Base-by-base conservation (phyloP, 352 stramenopile species). In the Peronospora belbahrii region DNA sequence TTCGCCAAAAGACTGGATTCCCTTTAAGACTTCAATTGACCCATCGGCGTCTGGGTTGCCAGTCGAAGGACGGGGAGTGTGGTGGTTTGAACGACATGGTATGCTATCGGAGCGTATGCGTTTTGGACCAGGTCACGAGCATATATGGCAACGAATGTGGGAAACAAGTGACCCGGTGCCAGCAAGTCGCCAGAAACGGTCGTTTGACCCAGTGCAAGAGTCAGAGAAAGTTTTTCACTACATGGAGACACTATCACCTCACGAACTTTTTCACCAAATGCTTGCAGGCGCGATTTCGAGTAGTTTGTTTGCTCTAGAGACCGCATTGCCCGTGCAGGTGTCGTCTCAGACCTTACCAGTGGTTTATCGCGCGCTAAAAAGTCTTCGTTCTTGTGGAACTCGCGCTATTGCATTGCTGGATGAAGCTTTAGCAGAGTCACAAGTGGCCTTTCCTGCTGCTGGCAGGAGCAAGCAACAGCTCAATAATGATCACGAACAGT, bases 171-270 rank as follows among this genome's bases (percentile, higher is more conserved):
- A 42, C 0, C 41, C 80, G 0, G 13, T 85, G 1, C 71, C 80
- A 9, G 74, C 63, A 13, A 69, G 45, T 39, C 79, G 70, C n/a
- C 80, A 92, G 42, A 84, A 81, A 17, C 52, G 57, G 9, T 49
- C 88, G 33, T 92, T 92, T 42, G 73, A 88, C 47, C 70, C 77
- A 2, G 42, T 81, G 0, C 64, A 82, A 15, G 80, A 92, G 45
- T 80, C 80, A 2, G 80, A 92, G 44, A 88, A 88, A 47, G 41
- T 92, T 4, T 88, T 78, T 31, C 73, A 92, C 46, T 89, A 88
- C 43, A 62, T 92, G 34, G 80, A 92, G 52, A 92, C 77, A 2
- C 66, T 92, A 13, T 74, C 75, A 4, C 75, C 78, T 0, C 69
- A 83, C 34, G 76, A 88, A 30, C 70, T 92, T 34, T 86, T 92